Base-by-base conservation (phyloP, 148 eudicot genomes). In the Oxyria digyna region DNA sequence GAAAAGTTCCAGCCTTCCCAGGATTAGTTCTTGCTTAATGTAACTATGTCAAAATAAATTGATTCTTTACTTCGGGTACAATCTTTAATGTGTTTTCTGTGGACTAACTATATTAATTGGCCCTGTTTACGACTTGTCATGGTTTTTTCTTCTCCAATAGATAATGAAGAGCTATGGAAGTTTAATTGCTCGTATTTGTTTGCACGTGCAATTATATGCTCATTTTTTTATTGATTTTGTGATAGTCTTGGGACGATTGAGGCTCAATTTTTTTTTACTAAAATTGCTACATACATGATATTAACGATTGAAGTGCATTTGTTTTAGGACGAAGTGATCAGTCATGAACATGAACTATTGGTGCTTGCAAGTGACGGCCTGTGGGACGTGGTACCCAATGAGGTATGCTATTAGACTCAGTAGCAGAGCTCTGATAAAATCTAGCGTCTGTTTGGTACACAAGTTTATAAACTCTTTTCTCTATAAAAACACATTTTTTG, bases 311-410 rank as follows among this genome's bases (percentile, higher is more conserved):
- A 72, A 4, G 12, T 21, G 32, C 14, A 18, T 66, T 6, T 57
- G 29, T 76, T 71, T 43, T 77, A 89, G 97, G 96, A 89, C 29
- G 86, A 78, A 81, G 88, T 77, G 77, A 76, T 92, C 41, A 81
- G 83, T 68, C 81, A 80, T 74, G 85, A 87, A 64, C 81, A 87
- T 67, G 97, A 92, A 75, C 62, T 85, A 77, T 88, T 92, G 57
- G 97, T 92, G 80, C 91, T 92, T 80, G 97, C 97, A 7, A 89
- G 96, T 70, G 97, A 92, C 74, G 97, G 97, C 20, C 89, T 92
- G 8, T 92, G 97, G 97, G 97, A 92, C 72, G 96, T 87, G 49
- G 86, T 92, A 29, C 80, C 89, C 5, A 92, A 92, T 72, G 97
- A 90, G 96, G 97, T 91, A 77, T 73, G 72, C n/a, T 35, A 2